Conservation (phyloP, 2,329 filamentous ascomycete species). For the Lasiodiplodia theobromae region DNA sequence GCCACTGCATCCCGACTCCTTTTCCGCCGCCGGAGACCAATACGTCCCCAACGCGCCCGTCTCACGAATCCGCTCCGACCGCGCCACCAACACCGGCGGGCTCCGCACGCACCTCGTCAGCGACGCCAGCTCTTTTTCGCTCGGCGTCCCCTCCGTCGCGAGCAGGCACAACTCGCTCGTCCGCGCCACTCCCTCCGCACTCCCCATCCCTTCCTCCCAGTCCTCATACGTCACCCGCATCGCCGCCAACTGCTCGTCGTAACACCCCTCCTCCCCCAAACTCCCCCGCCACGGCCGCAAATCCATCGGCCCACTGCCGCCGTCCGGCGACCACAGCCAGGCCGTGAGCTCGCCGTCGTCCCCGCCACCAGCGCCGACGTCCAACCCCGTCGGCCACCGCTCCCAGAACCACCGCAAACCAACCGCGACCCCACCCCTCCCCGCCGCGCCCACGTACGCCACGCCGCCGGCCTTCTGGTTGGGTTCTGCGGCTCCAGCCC, state of each 20-base stretch:
- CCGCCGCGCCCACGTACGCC: slow-evolving; percentile 66
- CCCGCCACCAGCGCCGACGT: slow-evolving; percentile 52
- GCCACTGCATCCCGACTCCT: slow-evolving; percentile 50
- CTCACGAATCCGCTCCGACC: slow-evolving; percentile 58
- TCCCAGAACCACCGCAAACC: slow-evolving; percentile 70
- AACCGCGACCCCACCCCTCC: slow-evolving; percentile 64
- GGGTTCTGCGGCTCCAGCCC: slow-evolving; percentile 39
- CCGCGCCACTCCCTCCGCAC: slow-evolving; percentile 64
- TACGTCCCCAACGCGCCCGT: slow-evolving; percentile 60
- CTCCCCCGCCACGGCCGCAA: slow-evolving; percentile 66
- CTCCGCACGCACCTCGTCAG: slow-evolving; percentile 57
- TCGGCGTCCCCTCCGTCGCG: slow-evolving; percentile 61
- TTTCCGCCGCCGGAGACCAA: not conserved
- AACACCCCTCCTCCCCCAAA: slow-evolving; percentile 60
- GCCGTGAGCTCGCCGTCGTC: slow-evolving; percentile 62
- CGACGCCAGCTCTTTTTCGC: slow-evolving; percentile 53
- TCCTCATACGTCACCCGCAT: slow-evolving; percentile 71
- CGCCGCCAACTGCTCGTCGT: slow-evolving; percentile 65
- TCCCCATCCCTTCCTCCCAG: slow-evolving; percentile 63
- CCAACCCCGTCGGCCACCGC: slow-evolving; percentile 65
- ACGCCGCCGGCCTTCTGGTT: slow-evolving; percentile 58
- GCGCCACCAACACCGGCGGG: slow-evolving; percentile 60
- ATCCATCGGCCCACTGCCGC: slow-evolving; percentile 58
- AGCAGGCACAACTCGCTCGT: slow-evolving; percentile 65
- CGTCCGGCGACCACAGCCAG: slow-evolving; percentile 67